Evolutionary conservation across 371 early-diverging fungal genomes (phyloP), one percentile per base, ranked within the genome.

Genomic region (Racocetra persica): DNA sequence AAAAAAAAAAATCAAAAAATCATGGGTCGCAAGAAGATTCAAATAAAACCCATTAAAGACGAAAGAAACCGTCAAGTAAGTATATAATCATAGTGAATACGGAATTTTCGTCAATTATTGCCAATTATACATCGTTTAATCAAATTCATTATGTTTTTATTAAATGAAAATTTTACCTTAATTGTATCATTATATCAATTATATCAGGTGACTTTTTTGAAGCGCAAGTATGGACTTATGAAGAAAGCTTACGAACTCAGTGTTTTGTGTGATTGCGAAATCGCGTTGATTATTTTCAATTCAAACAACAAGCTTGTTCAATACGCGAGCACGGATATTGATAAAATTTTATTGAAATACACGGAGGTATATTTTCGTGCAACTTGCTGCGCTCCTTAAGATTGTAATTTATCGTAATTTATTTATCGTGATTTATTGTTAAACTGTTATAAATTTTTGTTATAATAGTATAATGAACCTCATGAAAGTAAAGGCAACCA

Each of bases 241-340:
- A 99, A 99, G 88, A 99, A 99, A 86, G 99, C 99, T 4, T 98
- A 96, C 87, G 99, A 99, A 87, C 93, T 99, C 51, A 94, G 94
- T 82, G 95, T 97, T 4, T 91, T 99, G 38, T 99, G 99, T 88
- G 96, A 96, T 83, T 96, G 98, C 85, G 97, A 99, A 85, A 95
- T 99, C 62, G 97, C 95, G 1, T 87, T 98, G 36, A 94, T 98
- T 77, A 95, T 98, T 82, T 97, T 98, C 87, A 94, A 94, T 82
- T 91, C 92, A 32, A 95, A 94, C 83, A 93, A 94, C 83, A 98
- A 97, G 86, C 91, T 98, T 11, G 94, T 96, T 45, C 97, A 98
- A 82, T 98, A 95, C 83, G 92, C 96, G 6, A 93, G 93, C 59
- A 91, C 94, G 1, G 96, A 98, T 83, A 96, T 98, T 86, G 97